Base-by-base conservation (phyloP, 208 protist genomes). In the Wallacemonas sp. region DNA sequence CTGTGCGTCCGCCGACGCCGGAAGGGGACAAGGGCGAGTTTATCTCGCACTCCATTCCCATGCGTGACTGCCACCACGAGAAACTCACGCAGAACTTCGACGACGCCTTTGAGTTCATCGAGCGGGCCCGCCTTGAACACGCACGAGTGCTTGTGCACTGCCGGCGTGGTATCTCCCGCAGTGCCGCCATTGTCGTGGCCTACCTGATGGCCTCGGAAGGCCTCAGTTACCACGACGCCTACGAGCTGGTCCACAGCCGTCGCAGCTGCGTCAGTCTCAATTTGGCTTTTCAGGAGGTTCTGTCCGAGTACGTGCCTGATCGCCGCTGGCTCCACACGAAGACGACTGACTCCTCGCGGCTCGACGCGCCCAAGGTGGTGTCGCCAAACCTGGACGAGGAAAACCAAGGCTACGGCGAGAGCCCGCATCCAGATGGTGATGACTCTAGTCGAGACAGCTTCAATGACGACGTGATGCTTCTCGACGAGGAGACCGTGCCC, bases 151-250 rank as follows among this genome's bases (percentile, higher is more conserved):
- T 96, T 1, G 83, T 96, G 39, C 87, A 96, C 73, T 96, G 90
- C 66, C 70, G 82, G 34, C 84, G 82, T 46, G 90, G 90, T 47
- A 88, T 91, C 44, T 92, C 84, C 24, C 82, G 90, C 59, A 91
- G 82, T 38, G 74, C 85, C 0, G 79, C 85, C 28, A 81, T 96
- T 38, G 79, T 91, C 36, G 79, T 93, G 30, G 82, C 73, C 27
- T 96, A 92, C 72, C 75, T 93, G 27, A 96, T 97, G 89, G 82
- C 79, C 3, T 79, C 76, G 0, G 73, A 86, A 46, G 66, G 79
- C 11, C 69, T 59, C 55, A 68, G 47, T 34, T 92, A 89, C 72
- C 58, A 82, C 12, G 68, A 82, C 9, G 84, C 89, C 0, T 70
- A 86, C 46, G 45, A 64, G 3, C 69, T 75, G 38, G 86, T 97